Evolutionary conservation across 2,329 filamentous ascomycete genomes (phyloP).

Genomic region (Cordyceps fumosorosea): DNA sequence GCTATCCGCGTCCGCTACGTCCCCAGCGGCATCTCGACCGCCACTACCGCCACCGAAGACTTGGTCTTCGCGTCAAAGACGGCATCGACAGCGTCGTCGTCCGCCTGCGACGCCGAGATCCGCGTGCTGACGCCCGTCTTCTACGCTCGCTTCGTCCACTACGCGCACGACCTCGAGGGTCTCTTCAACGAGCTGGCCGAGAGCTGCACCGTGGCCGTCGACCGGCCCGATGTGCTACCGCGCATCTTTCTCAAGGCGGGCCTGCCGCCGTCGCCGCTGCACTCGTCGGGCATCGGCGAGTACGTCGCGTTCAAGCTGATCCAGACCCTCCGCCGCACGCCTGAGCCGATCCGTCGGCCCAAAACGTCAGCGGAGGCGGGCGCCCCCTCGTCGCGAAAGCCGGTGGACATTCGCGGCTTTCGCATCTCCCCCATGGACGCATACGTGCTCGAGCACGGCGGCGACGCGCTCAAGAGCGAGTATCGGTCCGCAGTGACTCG

Average conservation of each 20-base stretch:
- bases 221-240: conserved; percentile 45
- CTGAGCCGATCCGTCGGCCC: conserved; percentile 34
- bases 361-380: conserved; percentile 30
- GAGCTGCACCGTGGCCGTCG: conserved; percentile 52
- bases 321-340: conserved; percentile 35
- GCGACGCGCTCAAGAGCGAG: conserved; percentile 18
- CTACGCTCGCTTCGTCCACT: conserved; percentile 59
- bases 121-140: conserved; percentile 58
- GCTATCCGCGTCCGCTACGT: conserved; percentile 47
- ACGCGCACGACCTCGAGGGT: conserved; percentile 55
- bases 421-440: conserved; percentile 46
- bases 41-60: neutral
- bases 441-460: conserved; percentile 33
- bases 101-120: conserved; percentile 36
- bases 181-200: conserved; percentile 54
- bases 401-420: conserved; percentile 39
- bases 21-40: conserved; percentile 37
- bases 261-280: conserved; percentile 22
- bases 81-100: neutral
- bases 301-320: conserved; percentile 38
- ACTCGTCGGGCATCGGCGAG: conserved; percentile 29
- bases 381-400: conserved; percentile 2
- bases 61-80: neutral
- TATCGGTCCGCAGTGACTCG: conserved; percentile 35
- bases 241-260: conserved; percentile 36